Evolutionary conservation across 129 eudicot genomes (phyloP).

Genomic region (Rutidosis leptorrhynchoides): DNA sequence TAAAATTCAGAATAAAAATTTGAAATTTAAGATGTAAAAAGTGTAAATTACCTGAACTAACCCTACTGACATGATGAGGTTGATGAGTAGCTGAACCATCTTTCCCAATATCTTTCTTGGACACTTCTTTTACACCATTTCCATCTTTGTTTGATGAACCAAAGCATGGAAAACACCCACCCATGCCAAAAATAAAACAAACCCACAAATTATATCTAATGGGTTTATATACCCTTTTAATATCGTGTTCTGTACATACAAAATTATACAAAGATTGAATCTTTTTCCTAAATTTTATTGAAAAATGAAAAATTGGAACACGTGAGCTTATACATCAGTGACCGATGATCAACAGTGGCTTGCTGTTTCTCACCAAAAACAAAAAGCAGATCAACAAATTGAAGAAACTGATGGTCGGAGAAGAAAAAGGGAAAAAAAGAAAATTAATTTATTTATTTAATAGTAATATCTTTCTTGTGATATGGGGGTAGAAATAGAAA

Average conservation of each 20-base stretch:
- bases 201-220: slow-evolving; percentile 33
- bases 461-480: slow-evolving; percentile 21
- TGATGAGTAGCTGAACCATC: slow-evolving; percentile 61
- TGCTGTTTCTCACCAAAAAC: slow-evolving; percentile 26
- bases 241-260: slow-evolving; percentile 20
- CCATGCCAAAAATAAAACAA: slow-evolving; percentile 51
- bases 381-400: slow-evolving; percentile 79
- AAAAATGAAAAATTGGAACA: slow-evolving; percentile 25
- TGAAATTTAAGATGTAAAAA: slow-evolving; percentile 10
- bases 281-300: slow-evolving; percentile 22
- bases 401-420: slow-evolving; percentile 55
- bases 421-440: slow-evolving; percentile 28
- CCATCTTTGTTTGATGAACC: slow-evolving; percentile 54
- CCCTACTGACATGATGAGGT: slow-evolving; percentile 64
- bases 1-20: slow-evolving; percentile 3
- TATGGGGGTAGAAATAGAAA: slow-evolving; percentile 16
- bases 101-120: slow-evolving; percentile 65
- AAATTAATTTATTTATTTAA: slow-evolving; percentile 18
- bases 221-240: slow-evolving; percentile 11
- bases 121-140: slow-evolving; percentile 59
- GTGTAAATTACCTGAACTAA: slow-evolving; percentile 56
- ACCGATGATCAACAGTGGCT: slow-evolving; percentile 38
- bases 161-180: slow-evolving; percentile 85
- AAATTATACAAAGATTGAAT: slow-evolving; percentile 10
- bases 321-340: slow-evolving; percentile 42